These are phyloP conservation scores for Erigeron philadelphicus DNA, from an alignment of 140 eudicot genomes.

Conservation along the genomic window DNA sequence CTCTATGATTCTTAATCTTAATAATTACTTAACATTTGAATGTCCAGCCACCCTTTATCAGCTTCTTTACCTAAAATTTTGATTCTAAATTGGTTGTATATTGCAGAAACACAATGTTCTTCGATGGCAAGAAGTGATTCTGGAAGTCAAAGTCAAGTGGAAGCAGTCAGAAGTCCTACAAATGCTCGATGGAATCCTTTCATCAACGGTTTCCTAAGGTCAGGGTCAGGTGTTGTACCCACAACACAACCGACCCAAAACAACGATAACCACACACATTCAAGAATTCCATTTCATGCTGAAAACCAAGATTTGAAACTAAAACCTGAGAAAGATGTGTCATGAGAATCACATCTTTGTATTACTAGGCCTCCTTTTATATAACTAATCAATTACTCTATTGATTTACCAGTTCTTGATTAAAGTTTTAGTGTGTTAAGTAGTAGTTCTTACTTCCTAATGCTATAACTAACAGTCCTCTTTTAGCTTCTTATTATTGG, in stretches of 20 bases:
- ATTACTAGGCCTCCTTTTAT: constrained; percentile 22
- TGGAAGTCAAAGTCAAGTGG: constrained; percentile 34
- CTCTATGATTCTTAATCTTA: background rate
- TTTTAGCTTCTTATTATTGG: too few relatives aligned
- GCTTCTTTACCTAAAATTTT: background rate
- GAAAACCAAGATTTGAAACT: constrained; percentile 56
- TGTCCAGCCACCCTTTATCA: background rate
- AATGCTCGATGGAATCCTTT: constrained; percentile 28
- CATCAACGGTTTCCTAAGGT: constrained; percentile 32
- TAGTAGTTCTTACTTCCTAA: background rate
- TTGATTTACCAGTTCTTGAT: constrained; percentile 14
- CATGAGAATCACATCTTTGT: constrained; percentile 21
- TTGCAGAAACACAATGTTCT: constrained; percentile 62
- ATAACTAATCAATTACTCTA: constrained; percentile 17
- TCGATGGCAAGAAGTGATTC: constrained; percentile 53
- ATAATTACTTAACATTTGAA: background rate
- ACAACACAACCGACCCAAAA: constrained; percentile 28
- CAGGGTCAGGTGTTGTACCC: constrained; percentile 22
- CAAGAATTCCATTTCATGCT: constrained; percentile 30
- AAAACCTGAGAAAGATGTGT: constrained; percentile 28
- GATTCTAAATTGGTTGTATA: background rate
- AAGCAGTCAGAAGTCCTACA: constrained; percentile 20
- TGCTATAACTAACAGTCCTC: background rate
- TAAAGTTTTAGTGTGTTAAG: background rate
- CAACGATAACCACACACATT: constrained; percentile 31